These are phyloP conservation scores for Nothophoma quercina DNA, from an alignment of 2,329 filamentous ascomycete genomes.

Conservation along the genomic window DNA sequence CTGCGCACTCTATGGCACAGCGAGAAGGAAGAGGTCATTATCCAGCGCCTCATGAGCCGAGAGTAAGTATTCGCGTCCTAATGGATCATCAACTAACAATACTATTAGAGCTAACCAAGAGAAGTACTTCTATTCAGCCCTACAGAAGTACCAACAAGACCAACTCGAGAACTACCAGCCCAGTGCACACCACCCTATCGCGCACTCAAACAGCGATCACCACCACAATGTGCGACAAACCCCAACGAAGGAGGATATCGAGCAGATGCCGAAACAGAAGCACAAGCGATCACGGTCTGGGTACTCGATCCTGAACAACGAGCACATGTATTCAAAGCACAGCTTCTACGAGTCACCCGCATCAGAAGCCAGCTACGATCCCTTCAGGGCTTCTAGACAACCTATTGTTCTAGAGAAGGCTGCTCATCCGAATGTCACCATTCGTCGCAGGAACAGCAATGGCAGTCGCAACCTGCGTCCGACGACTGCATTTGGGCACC, in stretches of 20 bases:
- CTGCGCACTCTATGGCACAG: constrained; percentile 92
- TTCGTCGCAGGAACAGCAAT: constrained; percentile 63
- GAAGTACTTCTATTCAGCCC: constrained; percentile 88
- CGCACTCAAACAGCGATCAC: constrained; percentile 90
- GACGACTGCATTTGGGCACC: constrained; percentile 48
- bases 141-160: constrained; percentile 82
- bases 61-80: constrained; percentile 45
- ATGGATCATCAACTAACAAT: constrained; percentile 1
- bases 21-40: constrained; percentile 75
- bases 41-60: constrained; percentile 67
- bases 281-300: constrained; percentile 60
- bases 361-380: constrained; percentile 77
- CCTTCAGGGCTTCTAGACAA: constrained; percentile 75
- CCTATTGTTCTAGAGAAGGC: constrained; percentile 54
- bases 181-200: constrained; percentile 67
- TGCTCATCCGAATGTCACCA: constrained; percentile 71
- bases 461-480: constrained; percentile 47
- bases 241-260: constrained; percentile 37
- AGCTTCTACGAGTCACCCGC: constrained; percentile 59
- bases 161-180: constrained; percentile 85
- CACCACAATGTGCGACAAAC: constrained; percentile 58
- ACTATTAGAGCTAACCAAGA: constrained; percentile 79
- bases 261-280: constrained; percentile 43
- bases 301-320: constrained; percentile 64
- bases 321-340: constrained; percentile 58